These are phyloP conservation scores for Saccharata proteae DNA, from an alignment of 2,329 filamentous ascomycete species.

Conservation along the genomic window DNA sequence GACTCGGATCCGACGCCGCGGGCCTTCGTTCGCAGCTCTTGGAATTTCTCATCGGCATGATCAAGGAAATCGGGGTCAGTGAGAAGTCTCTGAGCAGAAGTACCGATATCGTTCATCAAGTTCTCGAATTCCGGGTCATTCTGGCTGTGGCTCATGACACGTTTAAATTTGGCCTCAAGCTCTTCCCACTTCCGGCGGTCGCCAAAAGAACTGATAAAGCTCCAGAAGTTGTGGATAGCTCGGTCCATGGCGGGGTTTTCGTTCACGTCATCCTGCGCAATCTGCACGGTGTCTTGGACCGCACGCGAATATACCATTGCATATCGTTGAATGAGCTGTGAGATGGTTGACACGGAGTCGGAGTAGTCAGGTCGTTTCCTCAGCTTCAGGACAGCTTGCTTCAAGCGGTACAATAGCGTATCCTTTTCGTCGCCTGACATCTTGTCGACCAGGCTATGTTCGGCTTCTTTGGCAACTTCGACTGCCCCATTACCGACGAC, in stretches of 20 bases:
- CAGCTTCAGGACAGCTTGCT: constrained; percentile 61
- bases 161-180: constrained; percentile 55
- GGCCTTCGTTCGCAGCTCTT: constrained; percentile 45
- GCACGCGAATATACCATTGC: constrained; percentile 65
- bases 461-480: constrained; percentile 44
- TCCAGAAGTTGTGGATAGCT: constrained; percentile 71
- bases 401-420: constrained; percentile 62
- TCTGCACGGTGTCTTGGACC: constrained; percentile 52
- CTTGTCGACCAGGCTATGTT: constrained; percentile 62
- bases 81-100: constrained; percentile 66
- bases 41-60: constrained; percentile 53
- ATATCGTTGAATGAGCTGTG: constrained; percentile 65
- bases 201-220: constrained; percentile 68
- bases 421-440: constrained; percentile 60
- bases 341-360: constrained; percentile 70
- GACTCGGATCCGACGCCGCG: constrained; percentile 51
- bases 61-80: constrained; percentile 81
- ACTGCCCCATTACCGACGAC: constrained; percentile 33
- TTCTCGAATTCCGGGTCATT: constrained; percentile 74
- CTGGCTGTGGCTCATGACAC: constrained; percentile 60
- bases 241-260: constrained; percentile 63
- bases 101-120: constrained; percentile 60
- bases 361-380: constrained; percentile 70
- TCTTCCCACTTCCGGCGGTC: constrained; percentile 62
- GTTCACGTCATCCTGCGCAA: constrained; percentile 57